Percentiles rank a stretch among this genome's conserved stretches.
Conservation (phyloP, 257 asterid species). For the Solanum sejunctum region DNA sequence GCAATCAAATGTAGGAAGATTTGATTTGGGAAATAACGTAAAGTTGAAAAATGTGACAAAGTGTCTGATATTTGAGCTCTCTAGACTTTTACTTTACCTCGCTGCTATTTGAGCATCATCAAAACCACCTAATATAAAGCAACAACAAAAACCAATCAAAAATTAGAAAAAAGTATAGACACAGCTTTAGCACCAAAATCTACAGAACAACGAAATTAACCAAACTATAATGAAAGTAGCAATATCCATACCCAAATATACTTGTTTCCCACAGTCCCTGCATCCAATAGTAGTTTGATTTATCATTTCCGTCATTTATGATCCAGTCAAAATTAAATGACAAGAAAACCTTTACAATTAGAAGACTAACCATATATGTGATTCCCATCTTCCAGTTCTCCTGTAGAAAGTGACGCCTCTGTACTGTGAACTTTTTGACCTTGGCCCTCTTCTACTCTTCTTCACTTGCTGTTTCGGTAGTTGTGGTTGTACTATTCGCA, state of each 20-base stretch:
- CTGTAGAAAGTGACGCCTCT: constrained; percentile 59
- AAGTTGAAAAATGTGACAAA: background rate
- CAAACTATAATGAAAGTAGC: background rate
- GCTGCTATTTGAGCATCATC: constrained; percentile 83
- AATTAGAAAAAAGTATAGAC: background rate
- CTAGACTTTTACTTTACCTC: constrained; percentile 24
- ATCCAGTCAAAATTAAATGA: background rate
- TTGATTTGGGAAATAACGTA: background rate
- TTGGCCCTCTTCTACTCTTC: constrained; percentile 58
- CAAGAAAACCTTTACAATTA: background rate
- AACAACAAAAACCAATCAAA: background rate
- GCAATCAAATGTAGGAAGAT: background rate
- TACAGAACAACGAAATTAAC: background rate
- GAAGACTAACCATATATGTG: constrained; percentile 43
- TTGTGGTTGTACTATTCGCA: constrained; percentile 6
- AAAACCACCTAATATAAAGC: constrained; percentile 58
- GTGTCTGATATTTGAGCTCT: background rate
- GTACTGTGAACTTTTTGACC: constrained; percentile 50
- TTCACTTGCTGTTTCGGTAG: constrained; percentile 19
- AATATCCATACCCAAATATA: constrained; percentile 41
- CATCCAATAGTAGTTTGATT: background rate
- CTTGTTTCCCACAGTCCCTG: constrained; percentile 75
- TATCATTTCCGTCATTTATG: background rate
- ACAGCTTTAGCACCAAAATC: background rate
- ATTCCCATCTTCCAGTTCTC: constrained; percentile 68